Evolutionary conservation across 148 eudicot genomes (phyloP), one percentile per base, ranked within the genome.

Genomic region (Hydrangea macrophylla): DNA sequence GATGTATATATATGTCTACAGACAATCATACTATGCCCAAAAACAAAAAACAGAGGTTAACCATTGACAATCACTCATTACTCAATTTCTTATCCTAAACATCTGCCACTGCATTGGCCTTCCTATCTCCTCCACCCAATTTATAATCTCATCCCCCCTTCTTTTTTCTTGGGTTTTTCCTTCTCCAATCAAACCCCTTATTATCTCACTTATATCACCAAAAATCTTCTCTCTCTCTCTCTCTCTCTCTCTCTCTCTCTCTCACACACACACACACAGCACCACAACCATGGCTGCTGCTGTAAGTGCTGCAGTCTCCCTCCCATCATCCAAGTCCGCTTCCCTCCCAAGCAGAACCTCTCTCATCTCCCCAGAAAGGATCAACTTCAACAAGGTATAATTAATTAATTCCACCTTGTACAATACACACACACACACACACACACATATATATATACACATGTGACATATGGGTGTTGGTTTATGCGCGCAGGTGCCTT

Each of bases 231-330:
- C 48, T 30, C 28, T n/a, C 10, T 7, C 7, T 24, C 1, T n/a
- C 30, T 60, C 67, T 45, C 31, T 22, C 42, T 55, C 69, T 67
- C 58, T 11, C 35, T 37, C 55, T 54, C 20, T n/a, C 53, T 51
- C 72, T 57, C 65, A 65, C 15, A 9, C 50, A 61, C 27, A 23
- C 54, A 36, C 70, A 55, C 66, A 26, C 44, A n/a, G 9, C 32
- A 5, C 7, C 35, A 15, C 71, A 78, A 62, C 77, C 44, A 94
- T 94, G 99, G 99, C 99, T 77, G 76, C 97, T 68, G 91, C 99
- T 73, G 88, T 91, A 0, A 94, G 90, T 75, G 92, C 96, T 67
- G 82, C 93, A 65, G 90, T 94, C n/a, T 85, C 93, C 63, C 86
- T 89, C 62, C 92, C 96, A 18, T 79, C 93, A 1, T 81, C 96